phyloP scores from a whole-genome alignment of 495 filamentous ascomycete genomes.

The Letharia columbiana region DNA sequence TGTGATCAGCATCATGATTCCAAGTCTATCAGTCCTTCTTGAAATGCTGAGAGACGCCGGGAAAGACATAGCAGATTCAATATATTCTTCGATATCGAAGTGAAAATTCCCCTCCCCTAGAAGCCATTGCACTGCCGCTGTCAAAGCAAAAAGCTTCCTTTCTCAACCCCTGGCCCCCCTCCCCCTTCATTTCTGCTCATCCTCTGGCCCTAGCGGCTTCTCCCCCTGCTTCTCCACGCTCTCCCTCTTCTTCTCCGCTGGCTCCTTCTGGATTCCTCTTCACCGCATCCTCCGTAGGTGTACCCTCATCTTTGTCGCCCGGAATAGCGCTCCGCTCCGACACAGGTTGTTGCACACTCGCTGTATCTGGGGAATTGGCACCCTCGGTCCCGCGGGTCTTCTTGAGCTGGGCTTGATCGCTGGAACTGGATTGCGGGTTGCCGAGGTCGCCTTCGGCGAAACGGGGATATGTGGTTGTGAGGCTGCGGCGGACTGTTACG shows the following conservation, averaged over 20 bases:
- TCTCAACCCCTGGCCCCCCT: too few relatives aligned
- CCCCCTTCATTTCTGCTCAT: slow-evolving; percentile 7
- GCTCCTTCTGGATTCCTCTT: slow-evolving; percentile 19
- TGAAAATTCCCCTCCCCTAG: background rate
- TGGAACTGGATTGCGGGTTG: slow-evolving; percentile 17
- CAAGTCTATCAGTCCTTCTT: background rate
- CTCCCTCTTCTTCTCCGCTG: slow-evolving; percentile 19
- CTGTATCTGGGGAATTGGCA: slow-evolving; percentile 7
- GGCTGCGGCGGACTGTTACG: slow-evolving; percentile 1
- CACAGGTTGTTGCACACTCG: slow-evolving; percentile 17
- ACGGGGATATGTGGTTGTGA: background rate
- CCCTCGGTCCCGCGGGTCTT: slow-evolving; percentile 16
- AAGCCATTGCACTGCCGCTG: background rate
- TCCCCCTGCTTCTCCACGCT: slow-evolving; percentile 19
- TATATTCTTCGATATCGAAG: background rate
- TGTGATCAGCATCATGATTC: background rate
- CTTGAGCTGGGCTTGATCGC: slow-evolving; percentile 16
- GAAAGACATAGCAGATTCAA: background rate
- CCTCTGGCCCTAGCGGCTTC: slow-evolving; percentile 19
- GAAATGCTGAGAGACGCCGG: background rate
- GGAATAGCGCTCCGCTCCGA: slow-evolving; percentile 17
- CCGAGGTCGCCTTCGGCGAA: slow-evolving; percentile 15
- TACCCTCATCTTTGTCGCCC: slow-evolving; percentile 20
- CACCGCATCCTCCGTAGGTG: slow-evolving; percentile 17
- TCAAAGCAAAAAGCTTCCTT: background rate